Evolutionary conservation across 2,329 filamentous ascomycete species (phyloP).

Genomic region (Botrytis byssoidea): DNA sequence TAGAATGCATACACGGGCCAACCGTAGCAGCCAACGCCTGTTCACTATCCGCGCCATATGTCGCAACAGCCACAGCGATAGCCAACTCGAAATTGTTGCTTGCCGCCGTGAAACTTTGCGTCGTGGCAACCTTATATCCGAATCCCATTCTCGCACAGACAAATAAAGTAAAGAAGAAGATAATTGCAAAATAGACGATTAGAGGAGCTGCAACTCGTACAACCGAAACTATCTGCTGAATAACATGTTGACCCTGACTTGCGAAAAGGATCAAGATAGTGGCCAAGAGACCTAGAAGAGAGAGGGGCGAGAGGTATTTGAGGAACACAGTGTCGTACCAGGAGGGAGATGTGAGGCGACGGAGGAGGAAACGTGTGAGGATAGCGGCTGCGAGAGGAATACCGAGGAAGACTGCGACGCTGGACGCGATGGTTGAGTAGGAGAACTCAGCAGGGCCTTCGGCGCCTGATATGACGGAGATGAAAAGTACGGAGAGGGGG

Average conservation of each 20-base stretch:
- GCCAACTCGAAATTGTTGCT: conserved; percentile 94
- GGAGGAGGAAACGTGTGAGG: conserved; percentile 66
- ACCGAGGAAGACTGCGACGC: conserved; percentile 80
- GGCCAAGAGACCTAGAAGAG: conserved; percentile 79
- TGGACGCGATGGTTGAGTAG: conserved; percentile 71
- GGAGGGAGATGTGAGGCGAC: conserved; percentile 50
- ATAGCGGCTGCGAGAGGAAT: conserved; percentile 80
- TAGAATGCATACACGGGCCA: conserved; percentile 53
- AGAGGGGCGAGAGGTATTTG: conserved; percentile 68
- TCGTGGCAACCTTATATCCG: conserved; percentile 66
- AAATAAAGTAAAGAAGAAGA: conserved; percentile 69
- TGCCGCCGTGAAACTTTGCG: conserved; percentile 84
- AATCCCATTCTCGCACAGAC: conserved; percentile 67
- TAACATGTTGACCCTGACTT: conserved; percentile 72
- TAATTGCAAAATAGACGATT: conserved; percentile 73
- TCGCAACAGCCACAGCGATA: conserved; percentile 82
- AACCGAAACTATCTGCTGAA: conserved; percentile 81
- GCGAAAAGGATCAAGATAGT: conserved; percentile 86
- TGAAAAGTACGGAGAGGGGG: conserved; percentile 63
- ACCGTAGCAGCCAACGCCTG: conserved; percentile 82
- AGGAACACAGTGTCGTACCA: conserved; percentile 72
- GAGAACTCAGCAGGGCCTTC: conserved; percentile 46
- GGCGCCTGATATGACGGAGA: conserved; percentile 62
- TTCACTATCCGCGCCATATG: conserved; percentile 73
- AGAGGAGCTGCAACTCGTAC: conserved; percentile 78